Conservation (phyloP, 164 flowering plant species). For the Taxillus chinensis region DNA sequence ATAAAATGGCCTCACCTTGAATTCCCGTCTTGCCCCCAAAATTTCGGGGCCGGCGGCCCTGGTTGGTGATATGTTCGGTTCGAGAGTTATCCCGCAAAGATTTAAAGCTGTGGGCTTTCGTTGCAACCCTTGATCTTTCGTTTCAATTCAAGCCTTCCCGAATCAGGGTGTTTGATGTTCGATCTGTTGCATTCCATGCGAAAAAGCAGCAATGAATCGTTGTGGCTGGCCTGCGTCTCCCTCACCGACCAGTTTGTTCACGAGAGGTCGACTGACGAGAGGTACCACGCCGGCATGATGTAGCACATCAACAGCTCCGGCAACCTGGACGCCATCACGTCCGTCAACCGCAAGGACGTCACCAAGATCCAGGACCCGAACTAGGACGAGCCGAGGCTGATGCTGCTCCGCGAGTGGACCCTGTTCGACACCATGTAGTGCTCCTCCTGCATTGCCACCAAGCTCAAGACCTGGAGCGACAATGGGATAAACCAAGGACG, state of each 20-base stretch:
- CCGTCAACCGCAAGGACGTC: slow-evolving; percentile 86
- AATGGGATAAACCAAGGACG: slow-evolving; percentile 52
- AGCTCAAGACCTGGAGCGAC: slow-evolving; percentile 94
- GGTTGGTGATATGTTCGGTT: too few relatives aligned
- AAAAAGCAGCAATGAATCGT: slow-evolving; percentile 81
- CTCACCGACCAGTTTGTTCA: slow-evolving; percentile 96
- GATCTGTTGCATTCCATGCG: slow-evolving; percentile 66
- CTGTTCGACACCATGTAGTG: slow-evolving; percentile 93
- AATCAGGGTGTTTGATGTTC: slow-evolving; percentile 81
- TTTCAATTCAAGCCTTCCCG: too few relatives aligned
- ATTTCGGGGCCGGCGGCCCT: too few relatives aligned
- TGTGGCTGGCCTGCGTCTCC: slow-evolving; percentile 95
- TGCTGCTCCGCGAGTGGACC: slow-evolving; percentile 90
- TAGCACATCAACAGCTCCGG: slow-evolving; percentile 84
- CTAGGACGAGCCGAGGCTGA: slow-evolving; percentile 79
- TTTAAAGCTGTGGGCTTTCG: too few relatives aligned
- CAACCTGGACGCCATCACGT: slow-evolving; percentile 67
- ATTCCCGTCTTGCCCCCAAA: too few relatives aligned
- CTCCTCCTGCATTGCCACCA: slow-evolving; percentile 87
- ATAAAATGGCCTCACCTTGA: too few relatives aligned
- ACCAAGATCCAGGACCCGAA: slow-evolving; percentile 78
- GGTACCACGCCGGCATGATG: slow-evolving; percentile 84
- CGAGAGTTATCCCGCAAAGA: too few relatives aligned
- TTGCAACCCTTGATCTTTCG: too few relatives aligned
- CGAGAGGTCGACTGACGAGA: slow-evolving; percentile 85